These are phyloP conservation scores for Chenopodium formosanum DNA, from an alignment of 148 eudicot species.

Conservation along the genomic window DNA sequence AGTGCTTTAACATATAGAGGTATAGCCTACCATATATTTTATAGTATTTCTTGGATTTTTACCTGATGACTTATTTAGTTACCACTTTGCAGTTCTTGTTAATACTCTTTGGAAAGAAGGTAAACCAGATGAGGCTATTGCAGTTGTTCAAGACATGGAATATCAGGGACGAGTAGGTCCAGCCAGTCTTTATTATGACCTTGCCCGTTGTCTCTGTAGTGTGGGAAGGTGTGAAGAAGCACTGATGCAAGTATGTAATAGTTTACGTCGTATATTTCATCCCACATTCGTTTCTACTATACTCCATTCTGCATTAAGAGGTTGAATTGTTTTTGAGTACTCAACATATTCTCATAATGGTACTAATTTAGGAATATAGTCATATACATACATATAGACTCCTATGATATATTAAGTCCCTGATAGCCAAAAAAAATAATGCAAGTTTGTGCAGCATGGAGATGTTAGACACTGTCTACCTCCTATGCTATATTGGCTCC, in stretches of 20 bases:
- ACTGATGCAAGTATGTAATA: slow-evolving; percentile 56
- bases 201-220: slow-evolving; percentile 96
- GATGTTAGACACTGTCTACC: neutral
- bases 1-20: slow-evolving; percentile 93
- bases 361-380: no score
- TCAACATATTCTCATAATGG: no score
- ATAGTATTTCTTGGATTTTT: slow-evolving; percentile 5
- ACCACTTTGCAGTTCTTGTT: slow-evolving; percentile 55
- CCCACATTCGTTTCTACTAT: neutral
- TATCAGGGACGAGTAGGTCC: slow-evolving; percentile 77
- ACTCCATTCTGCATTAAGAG: neutral
- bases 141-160: slow-evolving; percentile 79
- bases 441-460: neutral
- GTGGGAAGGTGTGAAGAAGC: slow-evolving; percentile 90
- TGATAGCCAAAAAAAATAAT: no score
- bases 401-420: no score
- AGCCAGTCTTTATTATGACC: slow-evolving; percentile 85
- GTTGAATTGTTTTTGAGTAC: neutral
- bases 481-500: neutral
- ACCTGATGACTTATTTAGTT: slow-evolving; percentile 17
- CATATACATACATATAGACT: no score
- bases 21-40: slow-evolving; percentile 19
- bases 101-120: slow-evolving; percentile 88
- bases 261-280: neutral
- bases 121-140: slow-evolving; percentile 71